Percentiles rank a stretch among this genome's conserved stretches.
These are phyloP conservation scores for Sclerotinia subarctica DNA, from an alignment of 2,329 filamentous ascomycete species.

Conservation along the genomic window DNA sequence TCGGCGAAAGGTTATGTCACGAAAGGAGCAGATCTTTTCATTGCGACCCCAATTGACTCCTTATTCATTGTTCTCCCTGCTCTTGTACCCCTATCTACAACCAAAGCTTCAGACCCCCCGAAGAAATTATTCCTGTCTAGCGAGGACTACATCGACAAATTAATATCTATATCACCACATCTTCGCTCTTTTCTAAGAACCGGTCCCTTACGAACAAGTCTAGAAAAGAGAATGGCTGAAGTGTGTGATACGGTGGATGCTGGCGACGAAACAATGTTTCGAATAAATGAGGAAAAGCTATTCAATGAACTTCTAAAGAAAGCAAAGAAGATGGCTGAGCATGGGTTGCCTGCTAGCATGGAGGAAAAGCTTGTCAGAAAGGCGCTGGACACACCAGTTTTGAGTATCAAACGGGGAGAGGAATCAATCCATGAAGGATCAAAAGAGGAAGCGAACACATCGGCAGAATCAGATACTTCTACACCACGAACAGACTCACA, in stretches of 20 bases:
- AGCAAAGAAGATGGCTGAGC: slow-evolving; percentile 63
- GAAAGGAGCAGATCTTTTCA: slow-evolving; percentile 68
- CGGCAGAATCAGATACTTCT: slow-evolving; percentile 33
- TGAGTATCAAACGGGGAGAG: slow-evolving; percentile 62
- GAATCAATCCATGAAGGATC: slow-evolving; percentile 37
- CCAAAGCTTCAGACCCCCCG: slow-evolving; percentile 45
- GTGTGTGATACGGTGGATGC: slow-evolving; percentile 82
- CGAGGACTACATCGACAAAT: slow-evolving; percentile 68
- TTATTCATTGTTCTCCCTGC: slow-evolving; percentile 79
- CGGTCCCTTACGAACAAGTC: slow-evolving; percentile 43
- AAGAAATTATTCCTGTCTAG: slow-evolving; percentile 65
- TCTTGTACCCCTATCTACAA: slow-evolving; percentile 49
- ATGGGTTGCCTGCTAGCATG: slow-evolving; percentile 71
- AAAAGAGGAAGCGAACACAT: slow-evolving; percentile 31
- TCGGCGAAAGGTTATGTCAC: slow-evolving; percentile 51
- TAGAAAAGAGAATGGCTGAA: slow-evolving; percentile 64
- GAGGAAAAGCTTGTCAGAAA: slow-evolving; percentile 81
- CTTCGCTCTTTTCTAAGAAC: slow-evolving; percentile 55
- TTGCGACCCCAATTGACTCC: slow-evolving; percentile 81
- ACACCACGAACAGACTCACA: slow-evolving; percentile 37
- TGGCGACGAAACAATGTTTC: slow-evolving; percentile 81
- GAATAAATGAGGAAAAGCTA: slow-evolving; percentile 71
- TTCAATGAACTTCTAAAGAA: slow-evolving; percentile 64
- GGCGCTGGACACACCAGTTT: slow-evolving; percentile 71
- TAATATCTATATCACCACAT: slow-evolving; percentile 55